phyloP scores from a whole-genome alignment of 2,329 filamentous ascomycete species.

The Lachnellula willkommii region DNA sequence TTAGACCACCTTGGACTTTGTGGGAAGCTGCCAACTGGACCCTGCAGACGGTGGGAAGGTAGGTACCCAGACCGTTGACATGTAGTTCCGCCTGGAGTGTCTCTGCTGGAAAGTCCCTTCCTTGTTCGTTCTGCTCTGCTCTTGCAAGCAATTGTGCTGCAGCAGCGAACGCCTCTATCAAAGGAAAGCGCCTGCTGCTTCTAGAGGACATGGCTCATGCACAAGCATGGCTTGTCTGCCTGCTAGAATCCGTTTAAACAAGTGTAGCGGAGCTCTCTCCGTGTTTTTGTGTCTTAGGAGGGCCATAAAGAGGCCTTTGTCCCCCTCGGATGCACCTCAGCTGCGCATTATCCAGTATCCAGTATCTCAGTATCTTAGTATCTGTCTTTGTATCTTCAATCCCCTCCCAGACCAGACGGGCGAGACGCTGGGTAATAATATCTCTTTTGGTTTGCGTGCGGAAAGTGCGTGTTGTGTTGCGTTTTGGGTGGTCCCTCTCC shows the following conservation, averaged over 20 bases:
- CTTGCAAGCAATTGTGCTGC: conserved; percentile 16
- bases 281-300: background rate
- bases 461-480: background rate
- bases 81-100: conserved; percentile 6
- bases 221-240: background rate
- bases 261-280: background rate
- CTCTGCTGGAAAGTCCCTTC: conserved; percentile 4
- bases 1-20: background rate
- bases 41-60: conserved; percentile 10
- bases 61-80: conserved; percentile 10
- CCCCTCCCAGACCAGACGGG: background rate
- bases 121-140: conserved; percentile 10
- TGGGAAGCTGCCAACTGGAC: conserved; percentile 1
- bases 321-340: background rate
- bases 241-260: background rate
- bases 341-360: background rate
- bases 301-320: conserved; percentile 21
- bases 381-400: conserved; percentile 16
- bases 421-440: background rate
- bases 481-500: background rate
- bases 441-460: background rate
- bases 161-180: conserved; percentile 8
- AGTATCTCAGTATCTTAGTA: background rate
- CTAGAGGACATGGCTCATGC: background rate
- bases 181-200: background rate